Evolutionary conservation across 2,329 filamentous ascomycete species (phyloP).

Genomic region (Calycina herbarum): DNA sequence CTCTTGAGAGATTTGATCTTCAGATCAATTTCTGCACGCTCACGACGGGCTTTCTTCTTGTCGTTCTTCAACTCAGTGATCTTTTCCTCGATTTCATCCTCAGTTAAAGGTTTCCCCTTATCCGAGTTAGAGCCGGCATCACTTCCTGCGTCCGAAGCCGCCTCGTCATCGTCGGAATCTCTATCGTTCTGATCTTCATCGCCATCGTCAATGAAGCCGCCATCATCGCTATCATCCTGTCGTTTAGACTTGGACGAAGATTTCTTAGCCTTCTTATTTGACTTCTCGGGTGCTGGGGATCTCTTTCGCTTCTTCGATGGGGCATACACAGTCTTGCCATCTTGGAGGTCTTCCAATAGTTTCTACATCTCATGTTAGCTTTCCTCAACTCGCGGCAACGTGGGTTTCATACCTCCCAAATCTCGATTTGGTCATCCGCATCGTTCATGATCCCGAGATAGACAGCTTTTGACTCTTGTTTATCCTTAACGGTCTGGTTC

Average conservation of each 20-base stretch:
- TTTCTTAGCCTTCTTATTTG: constrained; percentile 27
- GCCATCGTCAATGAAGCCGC: constrained; percentile 36
- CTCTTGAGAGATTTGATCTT: constrained; percentile 43
- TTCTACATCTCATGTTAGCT: constrained; percentile 13
- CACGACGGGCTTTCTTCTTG: constrained; percentile 44
- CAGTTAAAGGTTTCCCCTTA: constrained; percentile 41
- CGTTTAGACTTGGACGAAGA: constrained; percentile 15
- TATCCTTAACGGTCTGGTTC: constrained; percentile 25
- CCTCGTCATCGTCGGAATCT: constrained; percentile 30
- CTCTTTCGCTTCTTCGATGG: constrained; percentile 46
- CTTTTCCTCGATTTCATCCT: constrained; percentile 43
- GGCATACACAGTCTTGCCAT: constrained; percentile 45
- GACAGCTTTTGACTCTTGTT: constrained; percentile 39
- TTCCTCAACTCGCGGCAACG: background rate
- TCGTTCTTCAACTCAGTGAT: constrained; percentile 44
- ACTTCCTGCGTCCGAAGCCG: constrained; percentile 30
- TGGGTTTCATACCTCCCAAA: constrained; percentile 41
- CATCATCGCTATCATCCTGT: constrained; percentile 28
- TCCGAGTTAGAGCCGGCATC: constrained; percentile 18
- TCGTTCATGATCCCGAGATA: constrained; percentile 39
- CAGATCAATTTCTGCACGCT: constrained; percentile 32
- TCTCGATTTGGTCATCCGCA: constrained; percentile 45
- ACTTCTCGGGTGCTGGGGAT: constrained; percentile 18
- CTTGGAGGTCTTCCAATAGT: constrained; percentile 40
- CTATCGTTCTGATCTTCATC: constrained; percentile 34